Evolutionary conservation across 2,329 filamentous ascomycete genomes (phyloP).

Genomic region (Microcyclosporella mali): DNA sequence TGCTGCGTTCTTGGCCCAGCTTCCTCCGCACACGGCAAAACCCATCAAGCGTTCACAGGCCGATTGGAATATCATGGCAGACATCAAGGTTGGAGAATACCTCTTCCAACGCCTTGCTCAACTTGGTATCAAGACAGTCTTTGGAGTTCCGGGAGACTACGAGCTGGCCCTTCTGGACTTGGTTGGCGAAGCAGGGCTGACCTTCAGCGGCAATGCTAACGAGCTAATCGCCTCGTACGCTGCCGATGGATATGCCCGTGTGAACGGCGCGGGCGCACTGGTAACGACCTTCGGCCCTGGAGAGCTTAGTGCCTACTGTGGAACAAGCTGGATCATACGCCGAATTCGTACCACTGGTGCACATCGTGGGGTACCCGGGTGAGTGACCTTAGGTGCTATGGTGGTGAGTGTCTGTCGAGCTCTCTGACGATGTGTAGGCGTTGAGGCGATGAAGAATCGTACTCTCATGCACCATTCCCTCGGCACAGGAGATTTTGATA

Average conservation of each 20-base stretch:
- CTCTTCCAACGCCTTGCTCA: constrained; percentile 12
- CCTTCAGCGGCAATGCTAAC: constrained; percentile 58
- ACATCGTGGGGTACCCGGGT: constrained; percentile 43
- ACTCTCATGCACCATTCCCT: constrained; percentile 26
- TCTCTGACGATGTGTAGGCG: background rate
- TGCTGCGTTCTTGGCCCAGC: too few relatives aligned
- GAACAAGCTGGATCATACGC: constrained; percentile 42
- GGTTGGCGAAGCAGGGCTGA: constrained; percentile 47
- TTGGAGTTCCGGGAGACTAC: constrained; percentile 49
- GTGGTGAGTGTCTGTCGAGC: too few relatives aligned
- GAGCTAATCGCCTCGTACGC: constrained; percentile 51
- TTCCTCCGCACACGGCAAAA: too few relatives aligned
- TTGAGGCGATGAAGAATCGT: constrained; percentile 13
- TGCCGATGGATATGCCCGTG: constrained; percentile 41
- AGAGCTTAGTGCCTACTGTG: constrained; percentile 44
- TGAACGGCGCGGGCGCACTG: constrained; percentile 42
- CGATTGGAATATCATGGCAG: background rate
- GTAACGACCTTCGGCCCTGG: constrained; percentile 44
- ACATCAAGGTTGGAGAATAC: constrained; percentile 12
- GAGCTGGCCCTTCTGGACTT: constrained; percentile 51
- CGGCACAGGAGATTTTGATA: constrained; percentile 16
- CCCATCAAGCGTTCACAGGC: too few relatives aligned
- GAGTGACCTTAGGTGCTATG: background rate
- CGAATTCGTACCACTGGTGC: constrained; percentile 43
- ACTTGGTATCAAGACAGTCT: constrained; percentile 18